These are phyloP conservation scores for Daedalea quercina DNA, from an alignment of 768 basidiomycete species.

Conservation along the genomic window DNA sequence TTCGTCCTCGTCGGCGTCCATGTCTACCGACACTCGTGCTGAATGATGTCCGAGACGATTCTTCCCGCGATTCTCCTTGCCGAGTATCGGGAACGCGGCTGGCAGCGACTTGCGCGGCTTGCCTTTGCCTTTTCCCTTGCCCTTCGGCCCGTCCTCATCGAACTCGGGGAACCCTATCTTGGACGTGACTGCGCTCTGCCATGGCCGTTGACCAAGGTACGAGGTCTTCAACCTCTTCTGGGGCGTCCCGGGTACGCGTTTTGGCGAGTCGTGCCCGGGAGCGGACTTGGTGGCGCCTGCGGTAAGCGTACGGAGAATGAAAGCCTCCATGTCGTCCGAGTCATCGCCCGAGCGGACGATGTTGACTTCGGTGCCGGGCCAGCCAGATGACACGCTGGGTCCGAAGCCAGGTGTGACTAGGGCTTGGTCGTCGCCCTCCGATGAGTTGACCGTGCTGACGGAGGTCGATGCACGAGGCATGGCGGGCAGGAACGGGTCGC, in stretches of 20 bases:
- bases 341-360: conserved; percentile 31
- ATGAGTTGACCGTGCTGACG: conserved; percentile 54
- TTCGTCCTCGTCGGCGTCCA: conserved; percentile 57
- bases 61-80: conserved; percentile 18
- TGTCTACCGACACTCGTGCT: conserved; percentile 20
- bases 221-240: conserved; percentile 69
- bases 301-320: conserved; percentile 65
- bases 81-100: conserved; percentile 52
- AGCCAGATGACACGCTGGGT: conserved; percentile 50
- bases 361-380: conserved; percentile 46
- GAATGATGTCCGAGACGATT: conserved; percentile 7
- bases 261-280: conserved; percentile 32
- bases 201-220: conserved; percentile 55
- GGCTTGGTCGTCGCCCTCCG: conserved; percentile 52
- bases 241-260: conserved; percentile 73
- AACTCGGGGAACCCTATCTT: conserved; percentile 53
- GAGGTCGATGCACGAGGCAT: conserved; percentile 59
- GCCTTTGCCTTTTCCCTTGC: conserved; percentile 34
- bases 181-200: conserved; percentile 74
- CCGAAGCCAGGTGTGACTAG: conserved; percentile 63
- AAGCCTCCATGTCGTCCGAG: conserved; percentile 44
- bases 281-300: conserved; percentile 44
- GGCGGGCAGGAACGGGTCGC: conserved; percentile 23
- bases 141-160: conserved; percentile 27
- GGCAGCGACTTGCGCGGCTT: conserved; percentile 70